A percentile compares a stretch with the other conserved stretches of the same genome.
phyloP scores from a whole-genome alignment of 2,329 filamentous ascomycete genomes.

The Penicillium frequentans region DNA sequence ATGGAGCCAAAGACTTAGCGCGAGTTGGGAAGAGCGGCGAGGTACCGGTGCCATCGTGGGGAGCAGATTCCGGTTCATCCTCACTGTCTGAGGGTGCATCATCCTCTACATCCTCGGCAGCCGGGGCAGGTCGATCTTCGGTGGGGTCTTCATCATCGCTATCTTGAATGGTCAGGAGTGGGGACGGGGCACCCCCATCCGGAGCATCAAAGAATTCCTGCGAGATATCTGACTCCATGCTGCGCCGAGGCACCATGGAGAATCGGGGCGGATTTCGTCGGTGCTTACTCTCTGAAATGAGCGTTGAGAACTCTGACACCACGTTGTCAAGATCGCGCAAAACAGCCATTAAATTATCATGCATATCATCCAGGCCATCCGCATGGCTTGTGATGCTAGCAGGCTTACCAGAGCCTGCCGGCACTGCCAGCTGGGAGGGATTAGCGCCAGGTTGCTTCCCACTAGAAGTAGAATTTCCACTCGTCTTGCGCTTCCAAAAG shows the following conservation, averaged over 20 bases:
- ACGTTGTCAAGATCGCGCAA: slow-evolving; percentile 81
- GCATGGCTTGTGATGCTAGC: slow-evolving; percentile 32
- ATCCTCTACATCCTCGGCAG: slow-evolving; percentile 48
- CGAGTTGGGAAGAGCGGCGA: slow-evolving; percentile 68
- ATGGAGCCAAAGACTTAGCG: slow-evolving; percentile 72
- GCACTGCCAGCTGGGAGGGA: slow-evolving; percentile 55
- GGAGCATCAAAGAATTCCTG: slow-evolving; percentile 96
- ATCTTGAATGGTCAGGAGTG: slow-evolving; percentile 73
- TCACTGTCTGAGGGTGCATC: slow-evolving; percentile 67
- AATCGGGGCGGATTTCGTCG: slow-evolving; percentile 62
- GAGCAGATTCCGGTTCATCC: slow-evolving; percentile 47
- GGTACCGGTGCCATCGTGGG: slow-evolving; percentile 35
- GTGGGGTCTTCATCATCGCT: slow-evolving; percentile 66
- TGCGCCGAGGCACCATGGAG: slow-evolving; percentile 59
- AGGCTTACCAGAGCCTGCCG: slow-evolving; percentile 40
- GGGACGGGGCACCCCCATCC: slow-evolving; percentile 61
- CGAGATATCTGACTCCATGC: slow-evolving; percentile 76
- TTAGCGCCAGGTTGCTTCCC: slow-evolving; percentile 43
- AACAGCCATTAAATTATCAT: slow-evolving; percentile 82
- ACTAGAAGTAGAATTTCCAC: slow-evolving; percentile 45
- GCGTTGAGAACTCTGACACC: slow-evolving; percentile 74
- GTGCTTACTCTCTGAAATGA: slow-evolving; percentile 78
- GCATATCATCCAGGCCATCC: slow-evolving; percentile 65
- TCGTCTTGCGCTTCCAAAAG: slow-evolving; percentile 92
- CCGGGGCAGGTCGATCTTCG: slow-evolving; percentile 10